phyloP scores from a whole-genome alignment of 208 protist species.

The Vickermania spadyakhi region DNA sequence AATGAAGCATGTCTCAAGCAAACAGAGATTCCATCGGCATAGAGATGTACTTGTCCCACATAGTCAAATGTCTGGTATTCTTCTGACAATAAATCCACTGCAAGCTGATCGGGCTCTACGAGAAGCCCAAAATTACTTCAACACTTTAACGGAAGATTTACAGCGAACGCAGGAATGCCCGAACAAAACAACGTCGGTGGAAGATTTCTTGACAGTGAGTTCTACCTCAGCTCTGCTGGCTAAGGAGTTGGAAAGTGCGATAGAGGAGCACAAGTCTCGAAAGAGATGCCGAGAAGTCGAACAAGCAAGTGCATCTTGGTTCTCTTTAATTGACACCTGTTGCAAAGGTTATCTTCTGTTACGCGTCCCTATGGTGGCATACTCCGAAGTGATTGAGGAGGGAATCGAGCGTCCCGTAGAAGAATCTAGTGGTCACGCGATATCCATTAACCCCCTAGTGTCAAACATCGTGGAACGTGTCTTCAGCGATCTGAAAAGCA shows the following conservation, averaged over 20 bases:
- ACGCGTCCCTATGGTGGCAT: constrained; percentile 10
- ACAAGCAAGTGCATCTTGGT: constrained; percentile 4
- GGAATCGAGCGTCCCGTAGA: not conserved
- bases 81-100: constrained; percentile 67
- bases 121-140: constrained; percentile 60
- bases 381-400: constrained; percentile 2
- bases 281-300: constrained; percentile 8
- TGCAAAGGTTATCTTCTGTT: constrained; percentile 21
- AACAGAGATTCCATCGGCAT: constrained; percentile 58
- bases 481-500: constrained; percentile 47
- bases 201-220: not conserved
- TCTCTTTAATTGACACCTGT: constrained; percentile 8
- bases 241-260: constrained; percentile 11
- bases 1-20: constrained; percentile 8
- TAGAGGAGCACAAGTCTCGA: constrained; percentile 9
- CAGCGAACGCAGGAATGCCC: constrained; percentile 12
- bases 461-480: constrained; percentile 58
- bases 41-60: constrained; percentile 64
- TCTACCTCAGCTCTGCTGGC: constrained; percentile 15
- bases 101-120: constrained; percentile 55
- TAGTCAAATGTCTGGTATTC: constrained; percentile 34
- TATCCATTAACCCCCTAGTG: constrained; percentile 70
- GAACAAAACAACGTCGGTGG: not conserved
- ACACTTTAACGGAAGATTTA: constrained; percentile 43
- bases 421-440: constrained; percentile 30